Evolutionary conservation across 2,329 filamentous ascomycete species (phyloP).

Genomic region (Apiospora hydei): DNA sequence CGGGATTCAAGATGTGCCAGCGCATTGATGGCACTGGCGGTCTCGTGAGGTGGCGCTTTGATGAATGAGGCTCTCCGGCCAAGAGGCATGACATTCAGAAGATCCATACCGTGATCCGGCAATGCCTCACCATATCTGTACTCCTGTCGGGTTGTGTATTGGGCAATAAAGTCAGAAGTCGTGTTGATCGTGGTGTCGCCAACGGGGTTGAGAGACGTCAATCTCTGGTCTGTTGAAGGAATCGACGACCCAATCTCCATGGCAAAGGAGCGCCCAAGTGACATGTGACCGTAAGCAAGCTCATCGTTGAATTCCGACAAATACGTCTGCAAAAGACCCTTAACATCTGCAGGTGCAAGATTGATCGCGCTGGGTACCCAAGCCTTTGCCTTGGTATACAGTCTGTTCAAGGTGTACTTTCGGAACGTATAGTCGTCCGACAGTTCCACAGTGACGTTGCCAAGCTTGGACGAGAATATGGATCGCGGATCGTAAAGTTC

Average conservation of each 20-base stretch:
- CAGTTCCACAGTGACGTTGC: constrained; percentile 84
- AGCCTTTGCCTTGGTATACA: constrained; percentile 76
- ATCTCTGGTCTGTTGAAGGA: constrained; percentile 83
- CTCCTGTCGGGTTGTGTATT: constrained; percentile 96
- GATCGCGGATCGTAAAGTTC: constrained; percentile 91
- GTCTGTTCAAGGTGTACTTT: constrained; percentile 76
- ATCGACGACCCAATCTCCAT: constrained; percentile 90
- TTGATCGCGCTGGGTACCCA: constrained; percentile 87
- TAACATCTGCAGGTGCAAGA: constrained; percentile 89
- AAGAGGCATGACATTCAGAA: constrained; percentile 66
- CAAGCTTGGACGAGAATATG: constrained; percentile 78
- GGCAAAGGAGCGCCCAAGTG: constrained; percentile 91
- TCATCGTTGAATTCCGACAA: constrained; percentile 94
- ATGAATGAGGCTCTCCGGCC: constrained; percentile 61
- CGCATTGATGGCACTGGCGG: constrained; percentile 66
- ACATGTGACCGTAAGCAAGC: constrained; percentile 88
- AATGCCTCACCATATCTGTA: constrained; percentile 86
- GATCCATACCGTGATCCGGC: constrained; percentile 71
- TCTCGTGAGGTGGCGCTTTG: constrained; percentile 59
- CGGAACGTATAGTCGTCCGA: constrained; percentile 91
- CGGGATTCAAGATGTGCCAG: constrained; percentile 77
- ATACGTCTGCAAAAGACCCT: constrained; percentile 94
- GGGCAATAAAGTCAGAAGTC: constrained; percentile 93
- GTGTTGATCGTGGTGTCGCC: constrained; percentile 83
- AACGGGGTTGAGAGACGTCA: constrained; percentile 80